Conservation (phyloP, 495 filamentous ascomycete genomes). For the Penicillium nucicola region DNA sequence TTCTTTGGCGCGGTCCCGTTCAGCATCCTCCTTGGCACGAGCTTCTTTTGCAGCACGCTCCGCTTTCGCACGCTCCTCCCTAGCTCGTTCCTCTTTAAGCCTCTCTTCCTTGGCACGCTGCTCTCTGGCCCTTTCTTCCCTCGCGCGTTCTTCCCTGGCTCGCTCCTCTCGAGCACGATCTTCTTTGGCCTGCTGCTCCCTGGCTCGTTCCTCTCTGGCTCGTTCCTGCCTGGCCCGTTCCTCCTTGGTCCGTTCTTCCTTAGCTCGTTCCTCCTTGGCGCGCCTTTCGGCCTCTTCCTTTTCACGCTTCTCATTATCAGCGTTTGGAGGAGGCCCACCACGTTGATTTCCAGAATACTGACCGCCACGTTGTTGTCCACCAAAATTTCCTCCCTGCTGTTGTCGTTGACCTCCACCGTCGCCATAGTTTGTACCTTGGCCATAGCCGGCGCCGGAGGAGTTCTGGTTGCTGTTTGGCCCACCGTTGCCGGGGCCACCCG, state of each 20-base stretch:
- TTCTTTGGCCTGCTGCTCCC: not conserved
- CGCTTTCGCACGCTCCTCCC: conserved; percentile 11
- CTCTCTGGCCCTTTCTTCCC: not conserved
- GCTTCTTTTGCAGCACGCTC: conserved; percentile 11
- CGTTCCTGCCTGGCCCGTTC: not conserved
- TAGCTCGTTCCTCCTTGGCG: not conserved
- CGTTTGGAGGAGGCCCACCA: conserved; percentile 21
- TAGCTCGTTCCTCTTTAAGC: conserved; percentile 7
- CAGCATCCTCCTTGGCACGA: conserved; percentile 38
- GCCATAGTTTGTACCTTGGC: conserved; percentile 17
- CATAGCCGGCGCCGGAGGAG: conserved; percentile 15
- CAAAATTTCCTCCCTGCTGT: conserved; percentile 24
- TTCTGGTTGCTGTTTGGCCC: conserved; percentile 18
- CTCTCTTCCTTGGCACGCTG: not conserved
- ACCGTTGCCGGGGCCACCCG: conserved; percentile 14
- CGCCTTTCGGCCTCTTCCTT: conserved; percentile 10
- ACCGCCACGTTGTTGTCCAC: conserved; percentile 27
- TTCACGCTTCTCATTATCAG: conserved; percentile 13
- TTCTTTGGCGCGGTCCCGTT: conserved; percentile 70
- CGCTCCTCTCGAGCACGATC: not conserved
- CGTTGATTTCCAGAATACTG: conserved; percentile 39
- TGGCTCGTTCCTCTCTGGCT: not conserved
- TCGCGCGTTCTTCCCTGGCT: not conserved
- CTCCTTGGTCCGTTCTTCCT: not conserved
- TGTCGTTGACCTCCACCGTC: conserved; percentile 8